Conservation (phyloP, 2,329 filamentous ascomycete species). For the Paecilomyces dactylethromorphus region DNA sequence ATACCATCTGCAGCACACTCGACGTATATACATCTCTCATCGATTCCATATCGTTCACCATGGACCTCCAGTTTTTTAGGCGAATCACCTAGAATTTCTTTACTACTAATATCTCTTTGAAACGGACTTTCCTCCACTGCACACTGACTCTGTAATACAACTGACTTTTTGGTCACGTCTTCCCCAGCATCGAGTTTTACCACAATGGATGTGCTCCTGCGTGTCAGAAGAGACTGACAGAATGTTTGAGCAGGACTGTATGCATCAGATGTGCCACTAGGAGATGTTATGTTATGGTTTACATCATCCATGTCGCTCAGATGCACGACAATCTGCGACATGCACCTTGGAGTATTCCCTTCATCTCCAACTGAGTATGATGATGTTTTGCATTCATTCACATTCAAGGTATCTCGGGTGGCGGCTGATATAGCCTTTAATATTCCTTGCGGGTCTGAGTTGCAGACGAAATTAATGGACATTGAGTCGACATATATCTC, state of each 20-base stretch:
- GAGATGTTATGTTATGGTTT: background rate
- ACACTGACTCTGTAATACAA: background rate
- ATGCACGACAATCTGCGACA: background rate
- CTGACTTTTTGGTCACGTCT: background rate
- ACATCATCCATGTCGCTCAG: background rate
- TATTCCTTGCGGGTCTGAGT: slow-evolving; percentile 6
- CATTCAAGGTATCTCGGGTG: background rate
- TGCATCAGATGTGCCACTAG: background rate
- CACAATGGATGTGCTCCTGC: background rate
- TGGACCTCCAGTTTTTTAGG: background rate
- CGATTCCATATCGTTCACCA: background rate
- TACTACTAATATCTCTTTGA: background rate
- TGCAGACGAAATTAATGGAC: slow-evolving; percentile 5
- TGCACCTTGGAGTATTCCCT: background rate
- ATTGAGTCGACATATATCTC: background rate
- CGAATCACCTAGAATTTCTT: background rate
- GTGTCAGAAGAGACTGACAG: background rate
- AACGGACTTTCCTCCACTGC: background rate
- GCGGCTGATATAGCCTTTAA: background rate
- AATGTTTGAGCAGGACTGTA: background rate
- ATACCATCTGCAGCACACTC: background rate
- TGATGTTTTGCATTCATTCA: background rate
- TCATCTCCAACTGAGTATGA: background rate
- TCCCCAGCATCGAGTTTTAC: background rate
- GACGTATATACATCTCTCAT: too few relatives aligned